Evolutionary conservation across 2,329 filamentous ascomycete species (phyloP).

Genomic region (Pseudogymnoascus sp.): DNA sequence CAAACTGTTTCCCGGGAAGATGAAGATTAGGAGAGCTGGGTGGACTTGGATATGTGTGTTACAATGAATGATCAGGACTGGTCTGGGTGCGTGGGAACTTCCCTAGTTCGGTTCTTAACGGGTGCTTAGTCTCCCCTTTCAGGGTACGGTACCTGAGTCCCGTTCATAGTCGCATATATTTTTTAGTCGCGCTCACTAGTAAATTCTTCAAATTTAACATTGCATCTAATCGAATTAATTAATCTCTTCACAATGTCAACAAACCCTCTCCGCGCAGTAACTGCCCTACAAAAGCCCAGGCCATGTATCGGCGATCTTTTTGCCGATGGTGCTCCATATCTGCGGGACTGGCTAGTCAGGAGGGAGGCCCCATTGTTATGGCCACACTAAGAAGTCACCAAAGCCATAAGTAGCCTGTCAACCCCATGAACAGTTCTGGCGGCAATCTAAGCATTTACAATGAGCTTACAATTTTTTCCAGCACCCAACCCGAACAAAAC

Average conservation of each 20-base stretch:
- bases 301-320: neutral
- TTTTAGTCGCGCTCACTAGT: neutral
- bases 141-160: neutral
- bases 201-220: neutral
- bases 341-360: neutral
- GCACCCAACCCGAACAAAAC: conserved; percentile 5
- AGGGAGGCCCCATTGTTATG: neutral
- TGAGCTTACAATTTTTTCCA: neutral
- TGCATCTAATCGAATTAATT: neutral
- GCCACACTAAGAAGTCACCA: neutral
- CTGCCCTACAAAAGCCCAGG: neutral
- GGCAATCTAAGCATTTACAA: neutral
- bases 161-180: neutral
- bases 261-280: neutral
- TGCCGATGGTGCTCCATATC: neutral
- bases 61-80: neutral
- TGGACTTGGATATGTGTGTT: neutral
- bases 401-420: conserved; percentile 6
- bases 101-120: neutral
- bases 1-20: conserved; percentile 6
- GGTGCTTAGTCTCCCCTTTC: neutral
- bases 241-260: neutral
- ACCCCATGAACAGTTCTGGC: neutral
- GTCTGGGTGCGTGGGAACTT: neutral
- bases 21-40: neutral